phyloP scores from a whole-genome alignment of 2,329 filamentous ascomycete species.

The Allantophomopsis cytisporea region DNA sequence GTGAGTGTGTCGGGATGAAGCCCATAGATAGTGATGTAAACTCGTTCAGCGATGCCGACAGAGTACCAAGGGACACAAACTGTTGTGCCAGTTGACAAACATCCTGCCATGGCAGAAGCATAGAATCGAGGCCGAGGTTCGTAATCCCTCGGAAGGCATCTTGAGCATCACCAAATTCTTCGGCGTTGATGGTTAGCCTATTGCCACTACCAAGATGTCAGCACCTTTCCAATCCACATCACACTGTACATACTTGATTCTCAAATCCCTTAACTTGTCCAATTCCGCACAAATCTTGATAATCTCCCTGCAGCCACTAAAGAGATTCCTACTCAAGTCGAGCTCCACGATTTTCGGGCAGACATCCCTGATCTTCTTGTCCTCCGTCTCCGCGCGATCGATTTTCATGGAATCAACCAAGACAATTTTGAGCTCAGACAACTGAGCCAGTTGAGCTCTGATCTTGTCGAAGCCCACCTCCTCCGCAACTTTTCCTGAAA shows the following conservation, averaged over 20 bases:
- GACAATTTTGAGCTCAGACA: slow-evolving; percentile 67
- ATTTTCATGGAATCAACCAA: slow-evolving; percentile 70
- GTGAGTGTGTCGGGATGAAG: slow-evolving; percentile 19
- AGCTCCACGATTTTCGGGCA: slow-evolving; percentile 62
- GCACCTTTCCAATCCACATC: neutral
- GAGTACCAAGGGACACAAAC: slow-evolving; percentile 36
- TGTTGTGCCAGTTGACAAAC: slow-evolving; percentile 36
- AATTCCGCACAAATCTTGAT: slow-evolving; percentile 59
- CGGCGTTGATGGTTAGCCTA: slow-evolving; percentile 40
- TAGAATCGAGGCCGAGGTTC: slow-evolving; percentile 54
- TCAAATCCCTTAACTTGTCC: slow-evolving; percentile 48
- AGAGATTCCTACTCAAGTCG: slow-evolving; percentile 74
- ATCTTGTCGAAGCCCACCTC: slow-evolving; percentile 96
- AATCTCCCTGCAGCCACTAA: slow-evolving; percentile 54
- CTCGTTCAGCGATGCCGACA: slow-evolving; percentile 44
- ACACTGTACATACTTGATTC: slow-evolving; percentile 47
- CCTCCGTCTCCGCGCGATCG: slow-evolving; percentile 19
- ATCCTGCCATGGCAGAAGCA: slow-evolving; percentile 51
- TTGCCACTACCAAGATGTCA: slow-evolving; percentile 46
- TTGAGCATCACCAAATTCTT: slow-evolving; percentile 21
- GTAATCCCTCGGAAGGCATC: slow-evolving; percentile 34
- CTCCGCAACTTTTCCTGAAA: slow-evolving; percentile 75
- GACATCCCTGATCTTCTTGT: slow-evolving; percentile 30
- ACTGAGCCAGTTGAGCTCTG: slow-evolving; percentile 59
- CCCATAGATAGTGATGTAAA: slow-evolving; percentile 34